A percentile compares a stretch with the other conserved stretches of the same genome.
Evolutionary conservation across 768 basidiomycete species (phyloP).

Genomic region (Termitomyces sp.): DNA sequence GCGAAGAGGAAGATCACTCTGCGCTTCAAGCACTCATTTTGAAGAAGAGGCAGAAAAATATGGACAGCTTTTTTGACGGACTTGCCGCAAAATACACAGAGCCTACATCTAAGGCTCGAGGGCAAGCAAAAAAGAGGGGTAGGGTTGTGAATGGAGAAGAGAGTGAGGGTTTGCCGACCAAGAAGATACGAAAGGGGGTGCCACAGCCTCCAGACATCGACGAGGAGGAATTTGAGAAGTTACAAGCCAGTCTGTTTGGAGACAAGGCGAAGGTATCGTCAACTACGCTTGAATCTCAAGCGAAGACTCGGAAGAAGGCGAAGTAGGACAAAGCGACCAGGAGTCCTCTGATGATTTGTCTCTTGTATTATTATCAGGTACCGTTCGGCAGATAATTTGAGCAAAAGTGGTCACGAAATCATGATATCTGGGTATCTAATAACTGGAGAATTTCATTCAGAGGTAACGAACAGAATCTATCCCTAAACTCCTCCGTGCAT

Average conservation of each 20-base stretch:
- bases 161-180: conserved; percentile 44
- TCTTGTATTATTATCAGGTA: neutral
- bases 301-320: conserved; percentile 27
- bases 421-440: neutral
- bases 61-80: conserved; percentile 70
- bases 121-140: conserved; percentile 57
- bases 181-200: conserved; percentile 40
- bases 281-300: conserved; percentile 17
- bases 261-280: conserved; percentile 36
- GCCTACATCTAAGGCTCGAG: conserved; percentile 42
- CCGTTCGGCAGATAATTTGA: neutral
- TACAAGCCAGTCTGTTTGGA: conserved; percentile 57
- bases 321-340: conserved; percentile 22
- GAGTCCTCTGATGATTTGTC: neutral
- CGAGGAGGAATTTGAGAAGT: conserved; percentile 61
- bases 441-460: conserved; percentile 31
- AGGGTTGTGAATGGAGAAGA: conserved; percentile 42
- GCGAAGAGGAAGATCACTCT: conserved; percentile 61
- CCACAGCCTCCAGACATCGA: conserved; percentile 56
- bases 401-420: neutral
- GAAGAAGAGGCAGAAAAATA: conserved; percentile 65
- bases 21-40: conserved; percentile 80
- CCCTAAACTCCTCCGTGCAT: conserved; percentile 79
- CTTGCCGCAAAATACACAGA: conserved; percentile 75
- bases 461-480: conserved; percentile 81